phyloP scores from a whole-genome alignment of 306 rosid genomes.

The Prosopis cineraria region DNA sequence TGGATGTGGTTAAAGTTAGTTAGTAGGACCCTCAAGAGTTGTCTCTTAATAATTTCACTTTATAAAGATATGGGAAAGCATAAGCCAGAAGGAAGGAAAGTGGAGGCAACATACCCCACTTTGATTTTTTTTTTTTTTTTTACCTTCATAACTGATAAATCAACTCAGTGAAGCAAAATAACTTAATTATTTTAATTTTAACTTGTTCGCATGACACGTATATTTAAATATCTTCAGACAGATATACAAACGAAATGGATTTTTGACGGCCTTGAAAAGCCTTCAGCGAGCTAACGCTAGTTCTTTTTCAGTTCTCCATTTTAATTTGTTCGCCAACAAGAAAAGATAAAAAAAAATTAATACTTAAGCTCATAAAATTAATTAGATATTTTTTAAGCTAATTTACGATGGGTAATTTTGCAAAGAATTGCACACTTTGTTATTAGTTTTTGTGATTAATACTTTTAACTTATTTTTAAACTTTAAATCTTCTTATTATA shows the following conservation, averaged over 20 bases:
- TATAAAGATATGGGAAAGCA: neutral
- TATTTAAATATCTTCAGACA: neutral
- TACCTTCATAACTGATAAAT: neutral
- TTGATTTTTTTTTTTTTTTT: neutral
- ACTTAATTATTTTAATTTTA: neutral
- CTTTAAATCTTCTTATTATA: too few relatives aligned
- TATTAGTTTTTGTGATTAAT: too few relatives aligned
- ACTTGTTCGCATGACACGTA: neutral
- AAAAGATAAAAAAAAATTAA: neutral
- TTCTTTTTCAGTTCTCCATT: neutral
- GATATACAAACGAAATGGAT: neutral
- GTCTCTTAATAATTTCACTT: neutral
- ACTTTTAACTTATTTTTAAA: too few relatives aligned
- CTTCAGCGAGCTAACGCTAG: neutral
- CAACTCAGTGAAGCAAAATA: neutral
- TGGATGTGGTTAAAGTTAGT: slow-evolving; percentile 1
- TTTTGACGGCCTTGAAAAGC: neutral
- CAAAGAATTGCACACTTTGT: too few relatives aligned
- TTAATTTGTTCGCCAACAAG: neutral
- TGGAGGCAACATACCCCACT: neutral
- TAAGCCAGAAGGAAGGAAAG: neutral
- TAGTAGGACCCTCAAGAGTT: slow-evolving; percentile 6
- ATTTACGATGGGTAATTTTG: too few relatives aligned
- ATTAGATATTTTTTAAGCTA: too few relatives aligned
- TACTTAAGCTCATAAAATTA: neutral